These are phyloP conservation scores for Dothistroma pini DNA, from an alignment of 2,329 filamentous ascomycete genomes.

Conservation along the genomic window DNA sequence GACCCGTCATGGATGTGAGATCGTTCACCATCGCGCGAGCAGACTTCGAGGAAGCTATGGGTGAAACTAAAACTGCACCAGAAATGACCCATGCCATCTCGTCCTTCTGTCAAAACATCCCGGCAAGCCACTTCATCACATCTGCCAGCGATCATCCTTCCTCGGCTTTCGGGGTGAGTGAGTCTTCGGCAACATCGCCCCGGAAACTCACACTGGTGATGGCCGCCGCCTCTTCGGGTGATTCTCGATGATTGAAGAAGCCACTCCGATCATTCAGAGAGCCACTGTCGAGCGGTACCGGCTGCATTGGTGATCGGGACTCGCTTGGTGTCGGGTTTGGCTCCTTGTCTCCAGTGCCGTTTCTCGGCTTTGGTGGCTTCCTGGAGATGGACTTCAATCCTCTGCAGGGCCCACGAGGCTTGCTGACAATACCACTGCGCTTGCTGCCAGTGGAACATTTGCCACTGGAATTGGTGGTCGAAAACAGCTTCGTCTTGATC, in stretches of 20 bases:
- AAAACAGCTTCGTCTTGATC: conserved; percentile 8
- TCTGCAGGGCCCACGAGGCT: background rate
- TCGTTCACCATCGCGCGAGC: too few relatives aligned
- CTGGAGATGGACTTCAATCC: background rate
- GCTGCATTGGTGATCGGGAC: background rate
- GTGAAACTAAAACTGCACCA: background rate
- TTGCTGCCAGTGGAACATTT: background rate
- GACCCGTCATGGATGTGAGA: too few relatives aligned
- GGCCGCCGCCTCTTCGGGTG: background rate
- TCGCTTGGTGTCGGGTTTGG: background rate
- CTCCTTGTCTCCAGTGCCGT: too few relatives aligned
- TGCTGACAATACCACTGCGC: background rate
- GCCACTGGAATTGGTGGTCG: background rate
- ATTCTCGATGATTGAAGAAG: background rate
- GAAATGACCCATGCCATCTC: background rate
- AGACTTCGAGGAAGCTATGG: background rate
- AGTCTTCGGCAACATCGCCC: background rate
- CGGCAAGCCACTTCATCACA: background rate
- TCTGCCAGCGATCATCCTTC: background rate
- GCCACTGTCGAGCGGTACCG: background rate
- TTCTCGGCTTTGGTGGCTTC: background rate
- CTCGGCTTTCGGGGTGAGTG: background rate
- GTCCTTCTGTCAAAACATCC: background rate
- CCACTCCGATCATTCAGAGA: background rate
- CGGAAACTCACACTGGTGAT: background rate